Evolutionary conservation across 768 basidiomycete genomes (phyloP), one percentile per base, ranked within the genome.

Genomic region (Leccinellum rugosiceps): DNA sequence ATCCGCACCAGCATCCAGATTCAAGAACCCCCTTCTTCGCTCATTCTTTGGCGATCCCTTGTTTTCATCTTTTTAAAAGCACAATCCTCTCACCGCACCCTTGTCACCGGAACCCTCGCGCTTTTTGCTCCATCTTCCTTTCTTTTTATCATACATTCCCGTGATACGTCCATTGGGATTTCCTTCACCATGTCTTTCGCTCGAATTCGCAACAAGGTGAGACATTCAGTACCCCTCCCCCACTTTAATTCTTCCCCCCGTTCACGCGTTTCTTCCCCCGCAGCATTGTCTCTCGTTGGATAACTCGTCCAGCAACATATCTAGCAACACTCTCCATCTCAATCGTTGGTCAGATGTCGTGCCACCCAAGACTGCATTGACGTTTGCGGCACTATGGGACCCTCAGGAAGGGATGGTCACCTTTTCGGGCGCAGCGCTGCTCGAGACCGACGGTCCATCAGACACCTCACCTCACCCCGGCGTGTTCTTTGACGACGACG

Each of bases 381-480:
- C 78, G 3, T 86, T 86, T 61, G 84, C 81, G 4, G 82, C 83
- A 6, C 66, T 85, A 31, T 86, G 80, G 80, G 83, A 84, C 57
- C 79, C 80, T 2, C 77, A 79, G 1, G 79, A 83, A 6, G 84
- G 82, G 32, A 76, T 84, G 61, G 75, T 85, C 58, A 77, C 79
- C 31, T 85, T 86, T 65, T 83, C 83, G 1, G 80, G 78, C 26
- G 76, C 80, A 26, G 69, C 74, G 50, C 75, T 84, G 34, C 69
- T 81, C 28, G 73, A 75, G 35, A 54, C 65, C 17, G 71, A 72
- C 19, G 44, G 58, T 26, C 21, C 19, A 51, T 61, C 61, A 43
- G 53, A 50, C n/a, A 43, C 35, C 17, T 44, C 53, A 1, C 9
- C 61, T 8, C 62, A 51, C 25, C 38, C 62, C 3, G 63, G 62